phyloP scores from a whole-genome alignment of 164 flowering plant genomes.

The Annona squamosa region DNA sequence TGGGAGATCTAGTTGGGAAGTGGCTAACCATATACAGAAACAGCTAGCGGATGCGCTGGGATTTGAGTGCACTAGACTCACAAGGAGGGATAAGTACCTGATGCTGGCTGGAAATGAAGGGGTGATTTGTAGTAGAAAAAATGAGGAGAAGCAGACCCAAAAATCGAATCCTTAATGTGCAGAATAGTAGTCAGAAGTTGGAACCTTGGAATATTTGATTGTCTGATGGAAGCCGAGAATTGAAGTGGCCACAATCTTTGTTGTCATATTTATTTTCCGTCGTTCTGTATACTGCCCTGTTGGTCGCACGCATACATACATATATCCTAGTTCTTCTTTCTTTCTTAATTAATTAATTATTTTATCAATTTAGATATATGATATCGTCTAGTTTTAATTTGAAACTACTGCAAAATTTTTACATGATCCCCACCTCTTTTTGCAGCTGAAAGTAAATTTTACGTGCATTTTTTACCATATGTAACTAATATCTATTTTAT shows the following conservation, averaged over 20 bases:
- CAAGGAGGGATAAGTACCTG: conserved; percentile 82
- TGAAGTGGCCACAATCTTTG: neutral
- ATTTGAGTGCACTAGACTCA: conserved; percentile 72
- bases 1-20: conserved; percentile 55
- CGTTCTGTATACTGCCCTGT: neutral
- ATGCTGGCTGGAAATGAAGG: conserved; percentile 92
- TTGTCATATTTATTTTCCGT: neutral
- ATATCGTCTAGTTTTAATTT: too few species aligned
- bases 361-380: too few species aligned
- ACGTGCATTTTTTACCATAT: too few species aligned
- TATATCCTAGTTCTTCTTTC: too few species aligned
- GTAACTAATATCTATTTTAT: too few species aligned
- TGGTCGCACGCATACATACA: too few species aligned
- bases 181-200: too few species aligned
- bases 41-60: conserved; percentile 61
- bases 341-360: too few species aligned
- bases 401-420: too few species aligned
- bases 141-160: neutral
- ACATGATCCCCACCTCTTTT: too few species aligned
- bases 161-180: too few species aligned
- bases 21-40: conserved; percentile 61
- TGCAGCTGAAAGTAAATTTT: too few species aligned
- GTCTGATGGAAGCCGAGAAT: neutral
- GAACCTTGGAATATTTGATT: neutral
- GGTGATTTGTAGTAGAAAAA: conserved; percentile 26